A percentile compares a stretch with the other conserved stretches of the same genome.
Conservation (phyloP, 306 rosid genomes). For the Herpetospermum pedunculosum region DNA sequence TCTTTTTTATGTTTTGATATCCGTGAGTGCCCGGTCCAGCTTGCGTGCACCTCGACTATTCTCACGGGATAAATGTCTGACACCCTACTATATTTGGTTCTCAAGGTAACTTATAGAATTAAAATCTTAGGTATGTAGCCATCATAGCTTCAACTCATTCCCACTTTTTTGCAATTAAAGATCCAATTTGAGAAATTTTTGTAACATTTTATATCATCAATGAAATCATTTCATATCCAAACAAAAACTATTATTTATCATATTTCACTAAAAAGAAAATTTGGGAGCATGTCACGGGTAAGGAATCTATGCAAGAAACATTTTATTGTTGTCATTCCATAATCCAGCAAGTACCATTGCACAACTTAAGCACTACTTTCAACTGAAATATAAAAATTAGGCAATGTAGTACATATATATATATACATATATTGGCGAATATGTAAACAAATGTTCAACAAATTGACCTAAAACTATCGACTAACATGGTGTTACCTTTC, state of each 20-base stretch:
- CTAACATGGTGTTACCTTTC: constrained; percentile 54
- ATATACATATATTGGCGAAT: too few relatives aligned
- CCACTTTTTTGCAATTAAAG: too few relatives aligned
- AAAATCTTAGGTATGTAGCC: too few relatives aligned
- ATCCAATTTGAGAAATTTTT: too few relatives aligned
- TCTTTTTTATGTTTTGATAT: too few relatives aligned
- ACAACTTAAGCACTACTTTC: background rate
- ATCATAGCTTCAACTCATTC: too few relatives aligned
- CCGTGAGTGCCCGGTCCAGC: too few relatives aligned
- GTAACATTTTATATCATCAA: too few relatives aligned
- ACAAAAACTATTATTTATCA: background rate
- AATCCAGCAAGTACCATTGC: background rate
- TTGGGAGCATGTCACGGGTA: background rate
- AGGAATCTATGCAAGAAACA: background rate
- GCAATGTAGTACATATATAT: background rate
- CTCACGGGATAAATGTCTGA: too few relatives aligned
- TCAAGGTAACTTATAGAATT: too few relatives aligned
- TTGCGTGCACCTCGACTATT: too few relatives aligned
- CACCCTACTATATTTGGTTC: too few relatives aligned
- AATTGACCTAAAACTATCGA: background rate
- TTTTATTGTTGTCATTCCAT: background rate
- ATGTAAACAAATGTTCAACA: background rate
- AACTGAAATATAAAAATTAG: background rate
- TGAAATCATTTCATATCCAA: background rate
- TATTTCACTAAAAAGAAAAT: background rate